Evolutionary conservation across 352 stramenopile species (phyloP).

Genomic region (Peronosclerospora sorghi): DNA sequence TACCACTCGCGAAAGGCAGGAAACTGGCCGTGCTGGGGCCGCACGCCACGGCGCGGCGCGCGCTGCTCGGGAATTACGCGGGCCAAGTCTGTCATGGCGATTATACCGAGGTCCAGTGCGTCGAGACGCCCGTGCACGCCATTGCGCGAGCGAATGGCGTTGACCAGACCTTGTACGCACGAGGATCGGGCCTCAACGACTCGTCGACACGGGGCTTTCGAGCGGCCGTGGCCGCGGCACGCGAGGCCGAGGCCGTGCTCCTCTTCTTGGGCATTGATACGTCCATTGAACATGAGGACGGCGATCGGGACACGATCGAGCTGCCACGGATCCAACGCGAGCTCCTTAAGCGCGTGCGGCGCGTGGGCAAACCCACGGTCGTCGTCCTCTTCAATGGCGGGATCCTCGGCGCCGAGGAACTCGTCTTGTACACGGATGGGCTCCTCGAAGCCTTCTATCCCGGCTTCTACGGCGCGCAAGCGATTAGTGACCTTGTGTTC

Average conservation of each 20-base stretch:
- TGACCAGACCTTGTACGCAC: constrained; percentile 23
- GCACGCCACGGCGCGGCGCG: constrained; percentile 45
- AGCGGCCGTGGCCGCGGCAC: constrained; percentile 26
- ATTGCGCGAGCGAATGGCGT: constrained; percentile 34
- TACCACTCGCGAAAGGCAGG: constrained; percentile 51
- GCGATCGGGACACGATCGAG: constrained; percentile 65
- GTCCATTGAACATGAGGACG: constrained; percentile 58
- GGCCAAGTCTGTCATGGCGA: constrained; percentile 75
- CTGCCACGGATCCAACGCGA: constrained; percentile 65
- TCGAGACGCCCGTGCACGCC: constrained; percentile 61
- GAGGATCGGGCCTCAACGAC: constrained; percentile 51
- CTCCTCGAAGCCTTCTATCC: constrained; percentile 79
- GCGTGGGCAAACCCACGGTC: constrained; percentile 49
- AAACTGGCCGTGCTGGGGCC: constrained; percentile 76
- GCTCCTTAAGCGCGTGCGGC: constrained; percentile 57
- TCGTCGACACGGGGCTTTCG: constrained; percentile 48
- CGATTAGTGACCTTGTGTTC: constrained; percentile 77
- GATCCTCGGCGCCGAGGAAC: constrained; percentile 63
- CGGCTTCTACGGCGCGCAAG: constrained; percentile 69
- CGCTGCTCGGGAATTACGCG: constrained; percentile 79
- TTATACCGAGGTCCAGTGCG: constrained; percentile 50
- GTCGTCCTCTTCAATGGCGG: constrained; percentile 85
- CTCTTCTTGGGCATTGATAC: constrained; percentile 80
- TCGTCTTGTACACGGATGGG: constrained; percentile 47
- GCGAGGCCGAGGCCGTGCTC: constrained; percentile 42